Evolutionary conservation across 75 land plant species (phyloP).

Genomic region (Pinus tabuliformis): DNA sequence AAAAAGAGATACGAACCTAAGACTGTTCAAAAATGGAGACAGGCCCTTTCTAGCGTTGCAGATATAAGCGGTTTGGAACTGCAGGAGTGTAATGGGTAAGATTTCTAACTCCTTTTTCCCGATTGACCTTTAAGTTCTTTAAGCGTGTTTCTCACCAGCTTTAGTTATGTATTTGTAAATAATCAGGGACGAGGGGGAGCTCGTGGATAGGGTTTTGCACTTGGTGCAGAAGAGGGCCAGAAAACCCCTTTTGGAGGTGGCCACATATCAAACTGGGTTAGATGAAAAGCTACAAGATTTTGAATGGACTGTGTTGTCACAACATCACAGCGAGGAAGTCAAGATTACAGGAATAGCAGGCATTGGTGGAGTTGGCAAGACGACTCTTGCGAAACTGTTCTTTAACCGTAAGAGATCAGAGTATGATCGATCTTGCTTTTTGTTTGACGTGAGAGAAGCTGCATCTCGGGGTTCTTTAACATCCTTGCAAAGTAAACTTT

Average conservation of each 20-base stretch:
- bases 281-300: background rate
- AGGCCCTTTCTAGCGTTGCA: background rate
- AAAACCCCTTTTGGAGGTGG: background rate
- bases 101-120: background rate
- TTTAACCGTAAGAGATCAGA: background rate
- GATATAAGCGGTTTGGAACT: background rate
- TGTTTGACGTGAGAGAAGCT: slow-evolving; percentile 3
- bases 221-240: background rate
- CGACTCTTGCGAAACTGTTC: background rate
- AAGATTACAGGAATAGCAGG: background rate
- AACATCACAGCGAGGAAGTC: too few relatives aligned
- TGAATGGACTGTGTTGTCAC: background rate
- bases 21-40: background rate
- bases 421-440: background rate
- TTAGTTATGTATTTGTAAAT: background rate
- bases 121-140: too few relatives aligned
- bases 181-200: background rate
- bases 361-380: background rate
- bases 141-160: too few relatives aligned
- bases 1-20: background rate
- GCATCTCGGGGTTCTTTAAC: background rate
- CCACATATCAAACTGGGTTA: background rate
- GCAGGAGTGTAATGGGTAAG: background rate
- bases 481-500: background rate
- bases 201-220: background rate